These are phyloP conservation scores for Saitozyma sp. DNA, from an alignment of 768 basidiomycete genomes.

Conservation along the genomic window DNA sequence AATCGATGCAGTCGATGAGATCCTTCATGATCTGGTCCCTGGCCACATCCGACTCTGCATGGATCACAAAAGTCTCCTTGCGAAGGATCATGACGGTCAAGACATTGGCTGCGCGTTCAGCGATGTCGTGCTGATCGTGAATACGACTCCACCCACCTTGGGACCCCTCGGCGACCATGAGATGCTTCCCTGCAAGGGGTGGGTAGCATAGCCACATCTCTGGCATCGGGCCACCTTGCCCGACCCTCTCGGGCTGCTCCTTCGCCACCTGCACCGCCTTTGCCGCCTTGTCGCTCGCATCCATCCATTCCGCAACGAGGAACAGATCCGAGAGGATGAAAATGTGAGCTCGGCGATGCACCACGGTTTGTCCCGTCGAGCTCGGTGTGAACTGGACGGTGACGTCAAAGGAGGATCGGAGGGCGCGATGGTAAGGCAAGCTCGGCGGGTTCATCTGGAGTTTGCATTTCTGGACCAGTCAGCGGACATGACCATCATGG, in stretches of 20 bases:
- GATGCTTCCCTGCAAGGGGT: conserved; percentile 89
- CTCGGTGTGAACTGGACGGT: conserved; percentile 74
- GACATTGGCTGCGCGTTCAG: conserved; percentile 61
- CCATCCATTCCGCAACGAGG: conserved; percentile 82
- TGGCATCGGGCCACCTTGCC: conserved; percentile 58
- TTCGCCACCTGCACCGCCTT: conserved; percentile 44
- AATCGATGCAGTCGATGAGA: conserved; percentile 80
- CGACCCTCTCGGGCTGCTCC: conserved; percentile 53
- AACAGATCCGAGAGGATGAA: conserved; percentile 92
- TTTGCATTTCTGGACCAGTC: conserved; percentile 68
- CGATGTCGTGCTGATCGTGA: conserved; percentile 3
- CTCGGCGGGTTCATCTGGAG: conserved; percentile 82
- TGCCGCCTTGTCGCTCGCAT: conserved; percentile 61
- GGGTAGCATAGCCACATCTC: conserved; percentile 95
- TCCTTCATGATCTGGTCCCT: conserved; percentile 68
- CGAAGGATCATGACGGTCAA: conserved; percentile 79
- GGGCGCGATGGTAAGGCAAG: conserved; percentile 72
- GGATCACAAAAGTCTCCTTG: conserved; percentile 76
- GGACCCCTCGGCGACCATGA: conserved; percentile 67
- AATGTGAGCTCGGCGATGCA: conserved; percentile 76
- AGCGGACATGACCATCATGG: background rate
- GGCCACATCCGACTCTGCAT: conserved; percentile 61
- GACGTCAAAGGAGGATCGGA: conserved; percentile 72
- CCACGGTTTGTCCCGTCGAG: conserved; percentile 67
- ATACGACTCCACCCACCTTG: conserved; percentile 31